phyloP scores from a whole-genome alignment of 2,329 filamentous ascomycete genomes.

The Aspergillus persii region DNA sequence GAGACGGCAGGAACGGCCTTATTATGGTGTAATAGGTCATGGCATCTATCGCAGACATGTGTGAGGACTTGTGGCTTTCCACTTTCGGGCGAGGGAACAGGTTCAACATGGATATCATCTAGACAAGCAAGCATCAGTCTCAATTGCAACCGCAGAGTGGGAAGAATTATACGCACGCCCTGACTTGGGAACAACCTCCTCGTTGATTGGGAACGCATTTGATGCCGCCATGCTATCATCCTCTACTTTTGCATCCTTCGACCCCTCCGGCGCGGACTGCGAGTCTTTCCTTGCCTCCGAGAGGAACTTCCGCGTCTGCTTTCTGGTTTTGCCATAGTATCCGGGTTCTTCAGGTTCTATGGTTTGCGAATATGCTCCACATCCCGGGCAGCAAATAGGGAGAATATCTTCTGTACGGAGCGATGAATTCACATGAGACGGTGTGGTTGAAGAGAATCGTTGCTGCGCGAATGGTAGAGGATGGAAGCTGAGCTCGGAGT shows the following conservation, averaged over 20 bases:
- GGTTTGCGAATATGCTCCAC: constrained; percentile 60
- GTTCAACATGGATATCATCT: constrained; percentile 24
- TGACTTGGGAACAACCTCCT: constrained; percentile 3
- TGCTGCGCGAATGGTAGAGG: constrained; percentile 3
- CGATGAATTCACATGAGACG: constrained; percentile 9
- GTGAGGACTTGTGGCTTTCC: constrained; percentile 19
- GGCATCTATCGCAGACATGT: constrained; percentile 78
- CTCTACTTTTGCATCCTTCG: constrained; percentile 8
- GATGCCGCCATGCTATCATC: constrained; percentile 8
- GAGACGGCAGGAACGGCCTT: constrained; percentile 71
- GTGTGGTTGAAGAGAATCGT: constrained; percentile 21
- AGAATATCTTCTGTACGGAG: constrained; percentile 30
- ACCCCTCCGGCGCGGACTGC: constrained; percentile 16
- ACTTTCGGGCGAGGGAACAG: constrained; percentile 17
- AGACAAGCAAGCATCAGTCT: constrained; percentile 4
- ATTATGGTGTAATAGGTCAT: constrained; percentile 74
- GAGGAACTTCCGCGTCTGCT: constrained; percentile 44
- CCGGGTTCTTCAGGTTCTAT: constrained; percentile 55
- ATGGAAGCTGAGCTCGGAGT: neutral
- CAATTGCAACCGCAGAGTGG: neutral
- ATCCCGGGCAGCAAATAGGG: constrained; percentile 60
- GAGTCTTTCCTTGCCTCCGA: constrained; percentile 17
- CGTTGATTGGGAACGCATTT: constrained; percentile 2
- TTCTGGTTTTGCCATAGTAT: constrained; percentile 54
- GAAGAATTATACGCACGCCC: constrained; percentile 11